phyloP scores from a whole-genome alignment of 352 stramenopile genomes.

The Pythium insidiosum region DNA sequence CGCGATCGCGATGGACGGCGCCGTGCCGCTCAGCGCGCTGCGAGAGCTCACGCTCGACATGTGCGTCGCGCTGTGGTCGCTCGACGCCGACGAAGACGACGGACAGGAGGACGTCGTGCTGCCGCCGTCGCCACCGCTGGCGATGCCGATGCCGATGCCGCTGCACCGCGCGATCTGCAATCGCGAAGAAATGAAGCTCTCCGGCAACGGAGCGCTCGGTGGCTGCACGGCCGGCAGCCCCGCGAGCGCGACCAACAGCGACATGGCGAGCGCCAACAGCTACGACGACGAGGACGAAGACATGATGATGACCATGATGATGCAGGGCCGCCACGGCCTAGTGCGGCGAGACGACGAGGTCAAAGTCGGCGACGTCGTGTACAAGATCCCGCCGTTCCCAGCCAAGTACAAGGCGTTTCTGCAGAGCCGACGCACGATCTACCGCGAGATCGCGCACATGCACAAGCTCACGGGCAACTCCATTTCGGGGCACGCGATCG shows the following conservation, averaged over 20 bases:
- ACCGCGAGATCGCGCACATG: conserved; percentile 95
- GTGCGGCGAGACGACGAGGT: conserved; percentile 10
- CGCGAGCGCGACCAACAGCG: background rate
- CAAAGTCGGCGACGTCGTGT: conserved; percentile 25
- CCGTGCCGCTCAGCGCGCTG: conserved; percentile 17
- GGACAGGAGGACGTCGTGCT: conserved; percentile 17
- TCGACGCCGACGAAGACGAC: conserved; percentile 60
- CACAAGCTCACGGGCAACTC: conserved; percentile 83
- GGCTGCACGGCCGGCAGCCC: background rate
- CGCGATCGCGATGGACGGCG: background rate
- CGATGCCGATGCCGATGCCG: no score
- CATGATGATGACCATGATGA: conserved; percentile 22
- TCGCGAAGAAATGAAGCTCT: conserved; percentile 21
- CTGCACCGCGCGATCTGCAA: background rate
- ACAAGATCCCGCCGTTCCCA: conserved; percentile 81
- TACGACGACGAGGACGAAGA: conserved; percentile 21
- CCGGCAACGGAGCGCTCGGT: background rate
- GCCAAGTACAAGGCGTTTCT: conserved; percentile 93
- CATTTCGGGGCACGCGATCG: conserved; percentile 55
- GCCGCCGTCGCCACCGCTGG: background rate
- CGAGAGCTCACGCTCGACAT: conserved; percentile 81
- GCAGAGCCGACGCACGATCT: conserved; percentile 88
- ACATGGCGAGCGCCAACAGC: background rate
- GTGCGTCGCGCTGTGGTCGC: conserved; percentile 74
- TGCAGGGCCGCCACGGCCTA: conserved; percentile 5